phyloP scores from a whole-genome alignment of 805 yeast genomes.

The Barnettozyma sucrosica region DNA sequence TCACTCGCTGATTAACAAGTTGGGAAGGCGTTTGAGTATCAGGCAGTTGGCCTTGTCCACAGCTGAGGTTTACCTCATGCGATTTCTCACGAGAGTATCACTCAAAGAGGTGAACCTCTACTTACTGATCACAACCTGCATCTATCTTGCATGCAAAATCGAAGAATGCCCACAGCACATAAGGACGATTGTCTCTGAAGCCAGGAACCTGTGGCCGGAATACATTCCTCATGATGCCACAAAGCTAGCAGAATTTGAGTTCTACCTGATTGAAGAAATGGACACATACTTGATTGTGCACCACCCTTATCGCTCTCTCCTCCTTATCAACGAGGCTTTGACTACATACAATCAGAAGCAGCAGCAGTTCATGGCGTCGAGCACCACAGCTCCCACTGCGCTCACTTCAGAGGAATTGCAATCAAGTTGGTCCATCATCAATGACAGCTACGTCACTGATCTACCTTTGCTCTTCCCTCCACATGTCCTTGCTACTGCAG shows the following conservation, averaged over 20 bases:
- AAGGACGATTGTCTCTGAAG: conserved; percentile 74
- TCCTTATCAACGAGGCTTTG: conserved; percentile 38
- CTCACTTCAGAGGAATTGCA: conserved; percentile 68
- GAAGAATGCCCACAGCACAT: conserved; percentile 97
- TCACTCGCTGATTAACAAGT: conserved; percentile 65
- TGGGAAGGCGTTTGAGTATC: conserved; percentile 72
- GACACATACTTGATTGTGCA: conserved; percentile 65
- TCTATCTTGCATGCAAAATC: conserved; percentile 86
- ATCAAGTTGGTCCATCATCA: conserved; percentile 82
- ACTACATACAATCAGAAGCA: conserved; percentile 21
- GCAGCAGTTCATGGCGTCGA: neutral
- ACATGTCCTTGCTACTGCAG: conserved; percentile 75
- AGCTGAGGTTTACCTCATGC: conserved; percentile 77
- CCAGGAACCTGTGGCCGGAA: conserved; percentile 91
- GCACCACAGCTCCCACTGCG: conserved; percentile 26
- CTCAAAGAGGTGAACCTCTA: conserved; percentile 80
- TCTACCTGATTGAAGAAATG: conserved; percentile 85
- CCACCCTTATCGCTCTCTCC: conserved; percentile 65
- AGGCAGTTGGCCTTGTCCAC: conserved; percentile 84
- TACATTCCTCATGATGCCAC: conserved; percentile 87
- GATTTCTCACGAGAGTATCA: conserved; percentile 70
- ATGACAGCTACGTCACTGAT: conserved; percentile 87
- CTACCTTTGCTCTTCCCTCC: conserved; percentile 81
- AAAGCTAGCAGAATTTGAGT: conserved; percentile 91
- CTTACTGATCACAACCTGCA: conserved; percentile 72